Conservation (phyloP, 768 basidiomycete genomes). For the Asterophora parasitica region DNA sequence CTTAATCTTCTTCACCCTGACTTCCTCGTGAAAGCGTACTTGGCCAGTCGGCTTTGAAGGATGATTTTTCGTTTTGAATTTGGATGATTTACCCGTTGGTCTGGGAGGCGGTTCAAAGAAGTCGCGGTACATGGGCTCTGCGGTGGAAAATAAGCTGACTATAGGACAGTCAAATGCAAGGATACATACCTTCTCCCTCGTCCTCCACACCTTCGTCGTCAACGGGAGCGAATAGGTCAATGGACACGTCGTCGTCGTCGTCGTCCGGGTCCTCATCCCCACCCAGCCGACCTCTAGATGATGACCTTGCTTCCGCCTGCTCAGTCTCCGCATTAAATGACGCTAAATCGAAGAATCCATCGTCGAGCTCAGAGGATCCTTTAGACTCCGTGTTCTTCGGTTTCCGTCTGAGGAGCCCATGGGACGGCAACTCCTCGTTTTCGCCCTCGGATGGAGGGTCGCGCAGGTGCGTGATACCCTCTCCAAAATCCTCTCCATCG, state of each 20-base stretch:
- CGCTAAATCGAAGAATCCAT: constrained; percentile 85
- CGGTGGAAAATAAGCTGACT: constrained; percentile 5
- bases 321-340: constrained; percentile 87
- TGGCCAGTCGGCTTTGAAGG: constrained; percentile 27
- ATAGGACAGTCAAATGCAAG: background rate
- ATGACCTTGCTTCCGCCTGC: constrained; percentile 61
- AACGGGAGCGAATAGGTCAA: constrained; percentile 69
- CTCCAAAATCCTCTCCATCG: constrained; percentile 21
- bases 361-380: constrained; percentile 55
- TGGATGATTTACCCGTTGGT: constrained; percentile 9
- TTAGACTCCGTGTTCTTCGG: constrained; percentile 15
- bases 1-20: constrained; percentile 78
- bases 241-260: constrained; percentile 48
- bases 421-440: constrained; percentile 22
- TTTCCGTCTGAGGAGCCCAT: constrained; percentile 20
- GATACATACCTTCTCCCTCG: constrained; percentile 38
- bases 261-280: constrained; percentile 38
- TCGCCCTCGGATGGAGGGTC: constrained; percentile 33
- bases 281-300: constrained; percentile 57
- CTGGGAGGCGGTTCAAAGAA: constrained; percentile 69
- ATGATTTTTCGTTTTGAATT: constrained; percentile 18
- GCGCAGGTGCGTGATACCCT: constrained; percentile 27
- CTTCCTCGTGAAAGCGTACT: constrained; percentile 79
- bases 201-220: constrained; percentile 46
- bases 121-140: constrained; percentile 68